phyloP scores from a whole-genome alignment of 176 grass and related monocot genomes.

The Neostapfia colusana region DNA sequence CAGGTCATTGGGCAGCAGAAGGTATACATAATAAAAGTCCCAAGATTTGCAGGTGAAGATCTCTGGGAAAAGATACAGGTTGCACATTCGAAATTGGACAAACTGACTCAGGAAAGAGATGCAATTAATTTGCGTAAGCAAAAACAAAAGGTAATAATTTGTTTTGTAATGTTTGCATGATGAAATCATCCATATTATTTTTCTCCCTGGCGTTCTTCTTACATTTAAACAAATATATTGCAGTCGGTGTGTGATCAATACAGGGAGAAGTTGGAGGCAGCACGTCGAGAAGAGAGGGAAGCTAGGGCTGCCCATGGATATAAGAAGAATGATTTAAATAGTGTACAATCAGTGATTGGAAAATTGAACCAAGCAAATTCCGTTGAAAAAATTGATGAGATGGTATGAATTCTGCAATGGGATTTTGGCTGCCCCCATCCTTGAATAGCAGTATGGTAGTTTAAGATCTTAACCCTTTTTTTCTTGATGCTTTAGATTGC shows the following conservation, averaged over 20 bases:
- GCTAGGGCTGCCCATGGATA: conserved; percentile 58
- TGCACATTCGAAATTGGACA: conserved; percentile 59
- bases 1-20: conserved; percentile 32
- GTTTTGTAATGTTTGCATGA: neutral
- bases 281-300: conserved; percentile 61
- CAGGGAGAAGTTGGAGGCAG: conserved; percentile 52
- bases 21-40: conserved; percentile 60
- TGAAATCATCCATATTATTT: conserved; percentile 11
- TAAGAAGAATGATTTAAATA: conserved; percentile 68
- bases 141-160: conserved; percentile 68
- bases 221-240: conserved; percentile 38
- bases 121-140: conserved; percentile 59
- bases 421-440: neutral
- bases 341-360: conserved; percentile 58
- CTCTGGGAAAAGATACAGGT: conserved; percentile 63
- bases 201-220: conserved; percentile 13
- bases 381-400: conserved; percentile 84
- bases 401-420: conserved; percentile 49
- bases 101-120: conserved; percentile 71
- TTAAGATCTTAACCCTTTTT: conserved; percentile 21
- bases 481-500: conserved; percentile 58
- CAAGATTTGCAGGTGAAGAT: conserved; percentile 62
- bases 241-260: conserved; percentile 55
- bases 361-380: conserved; percentile 88
- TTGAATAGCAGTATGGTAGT: neutral